A percentile compares a stretch with the other conserved stretches of the same genome.
These are phyloP conservation scores for Apiospora koreana DNA, from an alignment of 2,329 filamentous ascomycete species.

Conservation along the genomic window DNA sequence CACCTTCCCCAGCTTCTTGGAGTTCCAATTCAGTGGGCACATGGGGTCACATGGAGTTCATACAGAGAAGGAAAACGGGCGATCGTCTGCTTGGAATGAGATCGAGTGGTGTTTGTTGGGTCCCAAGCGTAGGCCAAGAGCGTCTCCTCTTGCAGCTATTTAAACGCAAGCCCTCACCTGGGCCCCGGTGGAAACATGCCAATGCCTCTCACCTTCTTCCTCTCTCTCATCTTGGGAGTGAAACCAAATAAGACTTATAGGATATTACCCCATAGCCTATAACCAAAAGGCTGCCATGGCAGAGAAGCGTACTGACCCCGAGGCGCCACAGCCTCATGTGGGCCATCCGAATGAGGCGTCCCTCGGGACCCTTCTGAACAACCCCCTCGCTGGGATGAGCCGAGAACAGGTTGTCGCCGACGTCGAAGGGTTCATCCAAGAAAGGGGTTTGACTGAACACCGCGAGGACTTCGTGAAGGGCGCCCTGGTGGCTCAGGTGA, in stretches of 20 bases:
- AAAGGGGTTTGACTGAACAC: slow-evolving; percentile 35
- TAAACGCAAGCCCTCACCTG: not conserved
- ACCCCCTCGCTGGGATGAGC: slow-evolving; percentile 17
- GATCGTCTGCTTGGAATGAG: not conserved
- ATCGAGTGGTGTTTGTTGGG: not conserved
- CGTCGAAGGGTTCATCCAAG: slow-evolving; percentile 37
- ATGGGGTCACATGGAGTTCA: not conserved
- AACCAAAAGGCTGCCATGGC: not conserved
- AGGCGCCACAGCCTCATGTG: not conserved
- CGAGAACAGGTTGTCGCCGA: slow-evolving; percentile 26
- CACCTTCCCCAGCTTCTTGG: not conserved
- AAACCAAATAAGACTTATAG: not conserved
- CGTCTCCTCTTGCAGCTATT: not conserved
- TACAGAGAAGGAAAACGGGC: not conserved
- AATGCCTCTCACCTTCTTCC: not conserved
- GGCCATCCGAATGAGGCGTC: not conserved
- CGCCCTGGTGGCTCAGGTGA: slow-evolving; percentile 21
- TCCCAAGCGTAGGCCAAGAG: not conserved
- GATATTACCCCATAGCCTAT: not conserved
- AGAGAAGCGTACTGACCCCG: not conserved
- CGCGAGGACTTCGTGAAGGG: slow-evolving; percentile 42
- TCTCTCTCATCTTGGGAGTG: not conserved
- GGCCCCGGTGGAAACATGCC: not conserved
- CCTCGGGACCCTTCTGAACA: slow-evolving; percentile 12
- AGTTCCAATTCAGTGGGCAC: not conserved